Evolutionary conservation across 805 yeast genomes (phyloP), one percentile per base, ranked within the genome.

Genomic region (Ogataea degrootiae): DNA sequence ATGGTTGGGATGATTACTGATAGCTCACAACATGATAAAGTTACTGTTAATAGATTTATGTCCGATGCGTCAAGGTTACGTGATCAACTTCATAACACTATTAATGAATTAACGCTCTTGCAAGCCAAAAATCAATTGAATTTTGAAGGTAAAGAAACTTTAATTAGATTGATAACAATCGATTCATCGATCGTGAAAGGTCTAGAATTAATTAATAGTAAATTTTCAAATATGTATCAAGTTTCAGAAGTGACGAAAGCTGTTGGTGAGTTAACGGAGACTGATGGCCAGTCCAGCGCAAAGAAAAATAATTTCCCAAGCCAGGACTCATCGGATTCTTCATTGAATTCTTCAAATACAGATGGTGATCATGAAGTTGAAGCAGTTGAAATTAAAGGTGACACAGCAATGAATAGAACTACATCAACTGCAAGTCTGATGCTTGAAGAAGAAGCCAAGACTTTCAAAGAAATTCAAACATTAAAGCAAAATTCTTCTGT

Each of bases 131-230:
- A 74, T 37, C 74, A 77, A 51, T 70, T 88, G 52, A 80, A 77
- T 22, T 51, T 79, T 12, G 82, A 83, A 54, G 95, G 90, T 34
- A 86, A 87, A 62, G 96, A 89, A 61, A 75, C 85, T 17, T 68
- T 88, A 38, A 70, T 89, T 33, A 71, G 91, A 53, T 73, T 87
- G 48, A 74, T 84, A 41, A 79, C 84, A 47, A 70, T 88, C 55
- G 90, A 85, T 57, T 79, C 85, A 16, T 82, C 88, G 9, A 70
- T 89, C 46, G 77, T 77, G 39, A 83, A 83, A 57, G 80, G 79
- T 1, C 50, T 77, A 23, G 70, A 70, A 26, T 51, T 68, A 40
- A 53, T 67, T 14, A 52, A 56, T 35, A 47, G 54, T 1, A 52
- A 44, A 31, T 46, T 38, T 22, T 47, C 54, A 2, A 39, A 42